phyloP scores from a whole-genome alignment of 2,329 filamentous ascomycete species.

The Sporothrix humicola region DNA sequence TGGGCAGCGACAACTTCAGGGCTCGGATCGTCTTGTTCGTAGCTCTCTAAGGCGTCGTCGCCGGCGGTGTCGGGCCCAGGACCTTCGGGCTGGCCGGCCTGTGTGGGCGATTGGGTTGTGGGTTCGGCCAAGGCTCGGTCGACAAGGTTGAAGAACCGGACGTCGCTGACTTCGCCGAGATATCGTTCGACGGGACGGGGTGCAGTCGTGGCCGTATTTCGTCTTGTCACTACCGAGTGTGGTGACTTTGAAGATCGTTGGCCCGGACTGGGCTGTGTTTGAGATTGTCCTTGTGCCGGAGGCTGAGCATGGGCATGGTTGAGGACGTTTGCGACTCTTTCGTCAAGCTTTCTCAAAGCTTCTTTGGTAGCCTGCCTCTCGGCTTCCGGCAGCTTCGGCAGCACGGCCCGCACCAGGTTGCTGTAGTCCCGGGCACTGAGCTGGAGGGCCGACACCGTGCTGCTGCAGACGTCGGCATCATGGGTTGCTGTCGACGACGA shows the following conservation, averaged over 20 bases:
- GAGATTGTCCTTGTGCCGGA: too few species aligned
- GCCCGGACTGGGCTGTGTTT: neutral
- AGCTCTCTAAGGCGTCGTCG: conserved; percentile 39
- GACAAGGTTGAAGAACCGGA: conserved; percentile 47
- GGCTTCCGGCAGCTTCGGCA: neutral
- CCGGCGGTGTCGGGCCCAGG: neutral
- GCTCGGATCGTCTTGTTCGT: conserved; percentile 35
- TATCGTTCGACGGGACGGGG: conserved; percentile 40
- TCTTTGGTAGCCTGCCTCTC: neutral
- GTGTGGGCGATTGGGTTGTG: neutral
- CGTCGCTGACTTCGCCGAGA: conserved; percentile 48
- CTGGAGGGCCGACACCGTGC: neutral
- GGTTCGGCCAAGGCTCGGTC: conserved; percentile 40
- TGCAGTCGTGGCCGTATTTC: neutral
- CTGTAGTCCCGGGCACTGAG: conserved; percentile 28
- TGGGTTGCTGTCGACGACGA: neutral
- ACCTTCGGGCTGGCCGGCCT: neutral
- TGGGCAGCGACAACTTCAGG: neutral
- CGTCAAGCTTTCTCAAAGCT: neutral
- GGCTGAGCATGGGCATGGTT: too few species aligned
- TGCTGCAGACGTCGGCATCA: neutral
- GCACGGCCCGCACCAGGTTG: conserved; percentile 1
- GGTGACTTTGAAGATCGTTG: neutral
- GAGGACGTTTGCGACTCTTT: neutral
- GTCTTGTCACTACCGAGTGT: neutral